Conservation (phyloP, 768 basidiomycete species). For the Leccinellum luteum region DNA sequence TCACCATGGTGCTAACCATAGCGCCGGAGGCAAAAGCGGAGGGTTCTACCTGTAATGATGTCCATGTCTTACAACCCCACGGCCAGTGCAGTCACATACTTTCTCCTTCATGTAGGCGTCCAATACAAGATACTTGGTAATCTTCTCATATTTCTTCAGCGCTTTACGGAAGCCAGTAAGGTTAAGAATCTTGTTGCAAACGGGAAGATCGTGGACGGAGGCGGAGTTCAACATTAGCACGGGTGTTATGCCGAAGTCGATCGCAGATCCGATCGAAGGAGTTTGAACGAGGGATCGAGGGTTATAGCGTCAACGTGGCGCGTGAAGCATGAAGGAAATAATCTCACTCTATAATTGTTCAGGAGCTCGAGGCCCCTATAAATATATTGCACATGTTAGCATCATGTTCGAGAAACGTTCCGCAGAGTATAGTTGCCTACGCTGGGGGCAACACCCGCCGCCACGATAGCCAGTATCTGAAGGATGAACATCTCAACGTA, state of each 20-base stretch:
- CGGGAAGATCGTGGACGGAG: background rate
- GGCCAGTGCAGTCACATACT: constrained; percentile 34
- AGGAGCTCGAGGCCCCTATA: constrained; percentile 74
- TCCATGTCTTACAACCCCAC: background rate
- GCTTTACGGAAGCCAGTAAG: constrained; percentile 87
- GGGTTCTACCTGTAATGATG: constrained; percentile 52
- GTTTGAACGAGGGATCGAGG: background rate
- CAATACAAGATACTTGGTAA: constrained; percentile 69
- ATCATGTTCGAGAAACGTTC: background rate
- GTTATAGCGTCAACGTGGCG: background rate
- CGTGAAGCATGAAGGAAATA: background rate
- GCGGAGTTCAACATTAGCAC: background rate
- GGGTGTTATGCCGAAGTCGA: background rate
- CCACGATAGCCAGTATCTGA: background rate
- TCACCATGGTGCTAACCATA: constrained; percentile 62
- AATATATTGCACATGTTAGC: constrained; percentile 5
- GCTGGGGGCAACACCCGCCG: background rate
- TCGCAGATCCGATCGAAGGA: background rate
- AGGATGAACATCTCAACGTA: constrained; percentile 21
- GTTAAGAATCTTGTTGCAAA: constrained; percentile 64
- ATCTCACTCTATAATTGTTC: constrained; percentile 78
- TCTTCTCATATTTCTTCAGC: constrained; percentile 83
- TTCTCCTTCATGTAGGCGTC: constrained; percentile 79
- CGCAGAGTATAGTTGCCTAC: background rate
- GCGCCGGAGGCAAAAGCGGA: constrained; percentile 65